Percentiles rank a stretch among this genome's conserved stretches.
phyloP scores from a whole-genome alignment of 2,329 filamentous ascomycete species.

The Colletotrichum lentis region DNA sequence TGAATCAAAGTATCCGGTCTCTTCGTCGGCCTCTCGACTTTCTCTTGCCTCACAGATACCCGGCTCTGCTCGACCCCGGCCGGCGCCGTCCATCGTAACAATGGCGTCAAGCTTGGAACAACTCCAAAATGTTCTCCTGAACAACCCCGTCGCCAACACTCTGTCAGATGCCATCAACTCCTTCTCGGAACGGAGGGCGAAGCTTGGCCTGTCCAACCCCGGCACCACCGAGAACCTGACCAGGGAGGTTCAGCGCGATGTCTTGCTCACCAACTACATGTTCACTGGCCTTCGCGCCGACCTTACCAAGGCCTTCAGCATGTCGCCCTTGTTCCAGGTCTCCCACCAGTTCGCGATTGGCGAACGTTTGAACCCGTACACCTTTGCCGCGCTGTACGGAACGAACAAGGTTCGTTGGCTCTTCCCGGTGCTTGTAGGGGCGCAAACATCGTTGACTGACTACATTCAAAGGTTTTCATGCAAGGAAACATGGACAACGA shows the following conservation, averaged over 20 bases:
- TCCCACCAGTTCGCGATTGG: constrained; percentile 97
- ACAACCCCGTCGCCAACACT: constrained; percentile 75
- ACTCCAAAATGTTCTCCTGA: constrained; percentile 69
- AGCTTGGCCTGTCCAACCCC: constrained; percentile 89
- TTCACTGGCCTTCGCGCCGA: constrained; percentile 96
- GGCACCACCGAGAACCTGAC: constrained; percentile 90
- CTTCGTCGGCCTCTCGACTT: constrained; percentile 38
- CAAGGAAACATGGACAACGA: constrained; percentile 97
- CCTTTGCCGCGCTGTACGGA: constrained; percentile 92
- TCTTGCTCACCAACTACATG: constrained; percentile 95
- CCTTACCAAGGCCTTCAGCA: constrained; percentile 94
- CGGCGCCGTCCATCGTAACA: constrained; percentile 45
- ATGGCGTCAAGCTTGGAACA: constrained; percentile 59
- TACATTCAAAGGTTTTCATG: constrained; percentile 77
- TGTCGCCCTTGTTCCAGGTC: constrained; percentile 93
- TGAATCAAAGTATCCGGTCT: constrained; percentile 7
- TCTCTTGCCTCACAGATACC: constrained; percentile 40
- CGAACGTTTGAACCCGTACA: constrained; percentile 91
- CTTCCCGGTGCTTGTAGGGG: not conserved
- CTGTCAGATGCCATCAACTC: constrained; percentile 80
- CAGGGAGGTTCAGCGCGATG: constrained; percentile 94
- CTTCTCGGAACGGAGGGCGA: constrained; percentile 85
- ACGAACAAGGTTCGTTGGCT: constrained; percentile 78
- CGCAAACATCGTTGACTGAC: constrained; percentile 22
- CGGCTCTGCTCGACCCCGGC: constrained; percentile 43